Conservation (phyloP, 2,329 filamentous ascomycete genomes). For the Stachybotrys chlorohalonatus region DNA sequence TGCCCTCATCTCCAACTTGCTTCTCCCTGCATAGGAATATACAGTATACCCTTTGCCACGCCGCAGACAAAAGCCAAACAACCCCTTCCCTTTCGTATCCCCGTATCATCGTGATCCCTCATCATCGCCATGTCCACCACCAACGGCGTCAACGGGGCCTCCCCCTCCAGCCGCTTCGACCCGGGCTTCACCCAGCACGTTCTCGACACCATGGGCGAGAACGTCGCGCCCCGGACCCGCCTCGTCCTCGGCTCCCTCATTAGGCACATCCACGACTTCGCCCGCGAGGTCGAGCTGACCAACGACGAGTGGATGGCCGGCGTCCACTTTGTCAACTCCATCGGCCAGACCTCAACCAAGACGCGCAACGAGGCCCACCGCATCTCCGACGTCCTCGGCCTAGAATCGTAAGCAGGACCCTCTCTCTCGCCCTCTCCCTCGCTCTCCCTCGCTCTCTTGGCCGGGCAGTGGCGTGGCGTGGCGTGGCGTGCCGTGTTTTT, state of each 20-base stretch:
- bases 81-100: background rate
- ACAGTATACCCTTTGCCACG: too few relatives aligned
- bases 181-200: conserved; percentile 69
- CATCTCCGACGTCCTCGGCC: conserved; percentile 63
- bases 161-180: conserved; percentile 46
- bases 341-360: conserved; percentile 59
- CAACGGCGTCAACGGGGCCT: conserved; percentile 17
- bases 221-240: conserved; percentile 55
- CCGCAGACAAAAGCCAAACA: background rate
- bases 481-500: background rate
- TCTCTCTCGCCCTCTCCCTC: too few relatives aligned
- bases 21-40: too few relatives aligned
- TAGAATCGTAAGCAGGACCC: conserved; percentile 52
- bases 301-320: conserved; percentile 70
- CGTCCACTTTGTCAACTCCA: conserved; percentile 65
- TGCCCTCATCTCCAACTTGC: too few relatives aligned
- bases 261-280: conserved; percentile 69
- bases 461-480: too few relatives aligned
- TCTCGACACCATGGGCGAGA: conserved; percentile 63
- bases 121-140: conserved; percentile 7
- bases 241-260: conserved; percentile 56
- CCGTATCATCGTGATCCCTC: background rate
- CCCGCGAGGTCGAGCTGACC: conserved; percentile 67
- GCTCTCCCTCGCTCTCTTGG: background rate
- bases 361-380: conserved; percentile 68